Evolutionary conservation across 495 filamentous ascomycete genomes (phyloP), one percentile per base, ranked within the genome.

Genomic region (Massariosphaeria phaeospora): DNA sequence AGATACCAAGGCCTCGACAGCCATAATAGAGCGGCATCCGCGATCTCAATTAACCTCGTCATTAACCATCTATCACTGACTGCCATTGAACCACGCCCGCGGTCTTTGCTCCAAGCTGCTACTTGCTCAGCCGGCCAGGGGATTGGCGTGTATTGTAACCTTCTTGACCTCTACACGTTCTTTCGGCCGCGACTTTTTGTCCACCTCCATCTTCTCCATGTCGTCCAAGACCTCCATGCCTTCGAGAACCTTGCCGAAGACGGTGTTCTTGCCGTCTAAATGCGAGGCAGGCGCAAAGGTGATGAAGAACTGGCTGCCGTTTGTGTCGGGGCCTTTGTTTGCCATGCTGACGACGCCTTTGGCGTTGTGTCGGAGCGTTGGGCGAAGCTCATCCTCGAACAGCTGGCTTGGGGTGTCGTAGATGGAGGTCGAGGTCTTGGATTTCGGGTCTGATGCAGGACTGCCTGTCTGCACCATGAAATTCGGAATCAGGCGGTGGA

Each of bases 251-350:
- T 87, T 85, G 23, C 93, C 93, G 72, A 98, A 97, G 2, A 97
- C 74, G 3, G 93, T 96, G 67, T 96, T 98, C 55, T 88, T 80
- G 4, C 93, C 94, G 72, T 97, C 94, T 27, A 98, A 73, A 80
- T 98, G 93, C 48, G 89, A 83, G 36, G 89, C 88, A 23, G 85
- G 78, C 40, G 84, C 89, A 69, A 91, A 90, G 6, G 83, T 79
- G 43, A 98, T 78, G 69, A 95, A 98, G 68, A 97, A 98, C 72
- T 98, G 93, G 57, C 85, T 90, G 13, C 89, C 91, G 69, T 98
- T 98, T 38, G 91, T 91, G 8, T 78, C 78, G 2, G 86, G 76
- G 0, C 82, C 82, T 47, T 82, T 80, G 63, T 96, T 94, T n/a
- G 93, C 93, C 93, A 98, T 98, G 59, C 82, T 86, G 11, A 97